Conservation (phyloP, 331 rosid species). For the Pyracantha coccinea region DNA sequence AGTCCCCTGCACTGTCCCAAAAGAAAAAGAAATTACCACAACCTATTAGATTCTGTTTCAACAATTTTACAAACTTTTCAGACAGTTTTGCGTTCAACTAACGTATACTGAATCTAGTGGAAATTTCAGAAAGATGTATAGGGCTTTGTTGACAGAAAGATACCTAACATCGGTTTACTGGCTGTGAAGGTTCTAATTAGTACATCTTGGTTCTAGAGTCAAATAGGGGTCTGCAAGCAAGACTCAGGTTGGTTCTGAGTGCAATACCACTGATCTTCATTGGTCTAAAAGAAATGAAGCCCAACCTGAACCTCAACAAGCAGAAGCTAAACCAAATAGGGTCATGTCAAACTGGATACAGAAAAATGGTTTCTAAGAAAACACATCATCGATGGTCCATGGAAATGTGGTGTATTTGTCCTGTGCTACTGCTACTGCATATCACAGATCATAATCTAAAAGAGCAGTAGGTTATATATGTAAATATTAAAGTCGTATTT, state of each 20-base stretch:
- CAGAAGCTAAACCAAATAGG: not conserved
- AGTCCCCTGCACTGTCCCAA: not conserved
- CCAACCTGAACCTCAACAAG: not conserved
- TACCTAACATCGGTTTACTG: not conserved
- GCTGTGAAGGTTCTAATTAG: not conserved
- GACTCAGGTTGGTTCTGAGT: not conserved
- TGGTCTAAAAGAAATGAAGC: not conserved
- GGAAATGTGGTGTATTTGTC: not conserved
- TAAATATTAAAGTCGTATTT: not conserved
- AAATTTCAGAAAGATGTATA: not conserved
- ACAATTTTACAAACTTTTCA: not conserved
- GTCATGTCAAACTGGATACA: not conserved
- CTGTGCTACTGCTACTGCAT: not conserved
- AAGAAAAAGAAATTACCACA: not conserved
- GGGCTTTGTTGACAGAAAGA: not conserved
- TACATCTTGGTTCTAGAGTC: not conserved
- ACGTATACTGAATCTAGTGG: not conserved
- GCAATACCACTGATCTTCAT: not conserved
- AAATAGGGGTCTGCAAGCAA: not conserved
- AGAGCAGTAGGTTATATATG: not conserved
- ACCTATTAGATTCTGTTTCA: too few species aligned
- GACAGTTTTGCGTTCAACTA: not conserved
- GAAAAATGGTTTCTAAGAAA: not conserved
- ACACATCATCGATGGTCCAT: not conserved
- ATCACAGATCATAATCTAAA: not conserved